Evolutionary conservation across 2,329 filamentous ascomycete species (phyloP).

Genomic region (Pyrenophora seminiperda): DNA sequence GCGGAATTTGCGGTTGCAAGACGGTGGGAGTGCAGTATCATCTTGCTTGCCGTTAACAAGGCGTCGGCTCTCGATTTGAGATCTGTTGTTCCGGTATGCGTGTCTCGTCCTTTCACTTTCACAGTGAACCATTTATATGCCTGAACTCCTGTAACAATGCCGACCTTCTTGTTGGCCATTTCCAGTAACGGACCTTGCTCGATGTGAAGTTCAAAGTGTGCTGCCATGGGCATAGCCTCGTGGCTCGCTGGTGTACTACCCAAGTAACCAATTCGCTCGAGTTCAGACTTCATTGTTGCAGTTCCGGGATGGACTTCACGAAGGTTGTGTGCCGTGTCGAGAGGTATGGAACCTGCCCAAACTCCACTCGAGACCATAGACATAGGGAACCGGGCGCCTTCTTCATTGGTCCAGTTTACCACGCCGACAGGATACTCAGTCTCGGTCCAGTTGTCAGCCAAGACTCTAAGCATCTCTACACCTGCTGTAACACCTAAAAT

Average conservation of each 20-base stretch:
- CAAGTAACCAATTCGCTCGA: slow-evolving; percentile 73
- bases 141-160: slow-evolving; percentile 74
- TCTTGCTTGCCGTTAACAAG: slow-evolving; percentile 67
- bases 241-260: slow-evolving; percentile 63
- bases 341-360: slow-evolving; percentile 71
- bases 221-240: slow-evolving; percentile 67
- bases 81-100: slow-evolving; percentile 76
- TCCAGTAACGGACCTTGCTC: slow-evolving; percentile 82
- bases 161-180: slow-evolving; percentile 65
- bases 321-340: slow-evolving; percentile 64
- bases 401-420: slow-evolving; percentile 83
- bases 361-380: slow-evolving; percentile 77
- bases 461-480: slow-evolving; percentile 71
- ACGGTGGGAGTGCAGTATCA: slow-evolving; percentile 70
- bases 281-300: slow-evolving; percentile 69
- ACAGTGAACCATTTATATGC: slow-evolving; percentile 76
- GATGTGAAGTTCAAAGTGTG: slow-evolving; percentile 84
- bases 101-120: slow-evolving; percentile 68
- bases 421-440: slow-evolving; percentile 75
- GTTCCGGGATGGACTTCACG: slow-evolving; percentile 65
- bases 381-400: slow-evolving; percentile 78
- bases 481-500: slow-evolving; percentile 76
- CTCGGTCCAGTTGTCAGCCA: slow-evolving; percentile 70
- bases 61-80: slow-evolving; percentile 70
- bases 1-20: slow-evolving; percentile 65